phyloP scores from a whole-genome alignment of 768 basidiomycete genomes.

The Lactarius hatsudake region DNA sequence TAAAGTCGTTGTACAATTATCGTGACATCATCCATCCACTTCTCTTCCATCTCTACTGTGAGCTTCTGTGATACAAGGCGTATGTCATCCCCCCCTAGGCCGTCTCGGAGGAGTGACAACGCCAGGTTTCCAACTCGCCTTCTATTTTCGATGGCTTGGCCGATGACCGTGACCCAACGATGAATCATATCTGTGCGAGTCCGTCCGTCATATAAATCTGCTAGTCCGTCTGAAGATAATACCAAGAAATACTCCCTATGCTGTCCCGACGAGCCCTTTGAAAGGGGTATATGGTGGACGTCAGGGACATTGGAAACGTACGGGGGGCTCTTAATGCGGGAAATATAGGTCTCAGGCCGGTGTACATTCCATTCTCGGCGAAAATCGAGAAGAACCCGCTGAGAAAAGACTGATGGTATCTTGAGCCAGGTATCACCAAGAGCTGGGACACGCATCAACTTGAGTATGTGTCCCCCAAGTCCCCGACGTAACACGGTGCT shows the following conservation, averaged over 20 bases:
- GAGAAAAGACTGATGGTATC: slow-evolving; percentile 36
- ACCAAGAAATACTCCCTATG: slow-evolving; percentile 37
- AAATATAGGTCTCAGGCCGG: slow-evolving; percentile 31
- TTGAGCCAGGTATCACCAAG: slow-evolving; percentile 42
- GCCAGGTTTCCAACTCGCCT: slow-evolving; percentile 37
- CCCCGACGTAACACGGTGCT: slow-evolving; percentile 32
- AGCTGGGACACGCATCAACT: slow-evolving; percentile 25
- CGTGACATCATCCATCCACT: slow-evolving; percentile 52
- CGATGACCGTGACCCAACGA: slow-evolving; percentile 39
- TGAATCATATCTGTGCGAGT: slow-evolving; percentile 34
- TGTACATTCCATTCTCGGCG: slow-evolving; percentile 38
- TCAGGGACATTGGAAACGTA: slow-evolving; percentile 45
- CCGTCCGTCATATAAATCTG: slow-evolving; percentile 39
- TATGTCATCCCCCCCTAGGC: slow-evolving; percentile 43
- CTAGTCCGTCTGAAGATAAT: slow-evolving; percentile 48
- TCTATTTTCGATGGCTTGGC: slow-evolving; percentile 29
- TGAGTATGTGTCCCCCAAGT: not conserved
- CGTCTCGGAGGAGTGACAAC: slow-evolving; percentile 41
- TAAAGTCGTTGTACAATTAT: slow-evolving; percentile 43
- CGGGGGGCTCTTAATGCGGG: slow-evolving; percentile 45
- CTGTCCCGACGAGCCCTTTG: slow-evolving; percentile 19
- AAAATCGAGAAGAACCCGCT: slow-evolving; percentile 36
- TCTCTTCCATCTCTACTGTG: slow-evolving; percentile 50
- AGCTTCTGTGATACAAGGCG: slow-evolving; percentile 42
- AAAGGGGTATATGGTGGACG: slow-evolving; percentile 38